Evolutionary conservation across 306 rosid genomes (phyloP), one percentile per base, ranked within the genome.

Genomic region (Astragalus glycyphyllos): DNA sequence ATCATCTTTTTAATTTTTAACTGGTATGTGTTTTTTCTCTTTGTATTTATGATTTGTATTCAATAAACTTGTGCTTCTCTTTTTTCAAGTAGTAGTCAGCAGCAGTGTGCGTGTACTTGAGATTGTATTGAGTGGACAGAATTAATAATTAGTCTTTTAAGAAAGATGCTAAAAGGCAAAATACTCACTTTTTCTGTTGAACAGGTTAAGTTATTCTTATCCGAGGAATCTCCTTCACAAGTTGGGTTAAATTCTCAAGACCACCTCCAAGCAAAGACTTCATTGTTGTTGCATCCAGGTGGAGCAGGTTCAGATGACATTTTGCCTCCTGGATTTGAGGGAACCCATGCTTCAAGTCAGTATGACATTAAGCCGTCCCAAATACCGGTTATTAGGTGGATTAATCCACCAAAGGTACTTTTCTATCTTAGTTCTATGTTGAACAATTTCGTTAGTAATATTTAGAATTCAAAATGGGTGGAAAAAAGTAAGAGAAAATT

Each of bases 311-410:
- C 88, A 14, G 96, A 87, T 31, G 96, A 86, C 77, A 72, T 48
- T 79, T 81, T 89, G 58, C 99, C 99, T 73, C 97, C 95, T 71
- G 96, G 97, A 32, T 94, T 94, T 71, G 97, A 94, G 81, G 96
- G 90, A 75, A 79, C 85, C 66, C 87, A 70, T 72, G 59, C 84
- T 20, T 78, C 76, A 68, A 86, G 78, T 80, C 88, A 83, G 74
- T 77, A 44, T 58, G 91, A 89, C 83, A 71, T 90, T 49, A 81
- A 82, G 58, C 58, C 58, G 38, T 87, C 97, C 60, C 86, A 91
- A 62, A 89, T 94, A 80, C 95, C 92, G 42, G 57, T 86, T 65
- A 78, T 84, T 44, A 81, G 56, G 72, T 94, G 99, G 99, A 80
- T 68, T 73, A 60, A 60, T 74, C 97, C 97, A 41, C 87, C 82